Evolutionary conservation across 2,329 filamentous ascomycete species (phyloP), one percentile per base, ranked within the genome.

Genomic region (Alternaria sp.): DNA sequence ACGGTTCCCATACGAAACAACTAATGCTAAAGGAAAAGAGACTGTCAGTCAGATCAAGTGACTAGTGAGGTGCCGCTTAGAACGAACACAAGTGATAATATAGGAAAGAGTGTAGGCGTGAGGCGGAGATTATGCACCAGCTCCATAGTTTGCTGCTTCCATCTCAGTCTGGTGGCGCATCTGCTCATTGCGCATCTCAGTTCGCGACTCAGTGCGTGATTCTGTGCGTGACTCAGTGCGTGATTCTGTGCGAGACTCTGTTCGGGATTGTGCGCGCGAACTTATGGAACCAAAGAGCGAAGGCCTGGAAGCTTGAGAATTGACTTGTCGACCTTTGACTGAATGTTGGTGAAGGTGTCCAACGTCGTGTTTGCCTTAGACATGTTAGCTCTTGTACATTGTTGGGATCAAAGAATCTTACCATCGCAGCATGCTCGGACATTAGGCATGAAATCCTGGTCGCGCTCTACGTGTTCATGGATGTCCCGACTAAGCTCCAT

Each of bases 341-440:
- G 74, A 69, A 51, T 74, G 71, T 46, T 65, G 61, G 46, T 77
- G 75, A 34, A 85, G 72, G 24, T 81, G 80, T 28, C 79, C 83
- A 38, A 85, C 83, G 63, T 85, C 82, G 64, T 85, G 83, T 75
- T 82, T 83, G 48, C 83, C 83, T 70, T 53, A 7, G 8, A 61
- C 7, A 36, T 22, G 62, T 70, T 67, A 71, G 67, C 38, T 26
- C 52, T 55, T 49, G 60, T 34, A 53, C 52, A 43, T 38, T 20
- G 44, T 14, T 49, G 48, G 38, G 54, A 61, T 54, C 49, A 58
- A 18, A 22, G 12, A 53, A 7, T 82, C 90, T 87, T 85, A 94
- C 94, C 95, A 86, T 98, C 95, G 80, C 95, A 99, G 82, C 95
- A 99, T 61, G 94, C 94, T 75, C 95, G 86, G 66, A 99, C 95